A percentile compares a stretch with the other conserved stretches of the same genome.
phyloP scores from a whole-genome alignment of 2,329 filamentous ascomycete species.

The Aureobasidium zeae region DNA sequence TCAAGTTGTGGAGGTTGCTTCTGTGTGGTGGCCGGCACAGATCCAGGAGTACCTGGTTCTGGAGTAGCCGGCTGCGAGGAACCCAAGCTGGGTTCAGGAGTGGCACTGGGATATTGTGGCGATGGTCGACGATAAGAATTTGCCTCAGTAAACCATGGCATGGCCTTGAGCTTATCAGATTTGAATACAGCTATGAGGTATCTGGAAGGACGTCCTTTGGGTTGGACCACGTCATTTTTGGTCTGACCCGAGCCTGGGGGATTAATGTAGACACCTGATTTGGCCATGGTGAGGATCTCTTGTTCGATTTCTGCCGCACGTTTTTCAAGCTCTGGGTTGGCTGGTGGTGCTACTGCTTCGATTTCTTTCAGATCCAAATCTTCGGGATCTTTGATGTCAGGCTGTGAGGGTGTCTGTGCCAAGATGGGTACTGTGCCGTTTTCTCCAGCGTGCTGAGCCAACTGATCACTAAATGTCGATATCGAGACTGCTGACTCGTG shows the following conservation, averaged over 20 bases:
- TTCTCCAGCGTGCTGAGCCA: background rate
- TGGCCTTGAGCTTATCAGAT: conserved; percentile 25
- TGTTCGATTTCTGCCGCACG: conserved; percentile 24
- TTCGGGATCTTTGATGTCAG: background rate
- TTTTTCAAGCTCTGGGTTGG: conserved; percentile 7
- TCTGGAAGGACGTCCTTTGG: conserved; percentile 34
- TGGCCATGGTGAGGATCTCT: conserved; percentile 25
- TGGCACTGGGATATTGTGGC: background rate
- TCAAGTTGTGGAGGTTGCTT: background rate
- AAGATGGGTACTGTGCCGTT: background rate
- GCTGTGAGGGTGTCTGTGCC: background rate
- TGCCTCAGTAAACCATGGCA: conserved; percentile 30
- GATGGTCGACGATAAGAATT: background rate
- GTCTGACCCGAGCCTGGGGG: conserved; percentile 33
- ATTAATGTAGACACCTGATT: conserved; percentile 36
- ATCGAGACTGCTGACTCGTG: too few species aligned
- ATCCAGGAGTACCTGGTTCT: background rate
- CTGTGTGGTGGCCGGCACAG: background rate
- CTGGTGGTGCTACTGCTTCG: too few species aligned
- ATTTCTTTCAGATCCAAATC: background rate
- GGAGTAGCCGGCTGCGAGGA: background rate
- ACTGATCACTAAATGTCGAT: too few species aligned
- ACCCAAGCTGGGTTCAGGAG: background rate
- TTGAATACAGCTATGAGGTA: conserved; percentile 37
- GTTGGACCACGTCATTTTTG: conserved; percentile 22